Base-by-base conservation (phyloP, 1,139 yeast genomes). In the Ogataea hybrid region DNA sequence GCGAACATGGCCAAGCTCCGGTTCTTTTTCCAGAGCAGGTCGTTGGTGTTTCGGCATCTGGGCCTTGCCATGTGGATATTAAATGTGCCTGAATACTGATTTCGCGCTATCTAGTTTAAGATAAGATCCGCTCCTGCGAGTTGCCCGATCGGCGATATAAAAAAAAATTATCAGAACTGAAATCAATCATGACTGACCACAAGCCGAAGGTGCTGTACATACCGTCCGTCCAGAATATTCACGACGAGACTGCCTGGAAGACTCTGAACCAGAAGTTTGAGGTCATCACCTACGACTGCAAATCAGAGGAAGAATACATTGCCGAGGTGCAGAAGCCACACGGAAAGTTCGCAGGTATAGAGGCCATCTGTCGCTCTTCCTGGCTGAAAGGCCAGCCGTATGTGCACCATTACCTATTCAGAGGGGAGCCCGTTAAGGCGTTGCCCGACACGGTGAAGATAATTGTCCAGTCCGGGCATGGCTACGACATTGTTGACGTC, bases 401-500 rank as follows among this genome's bases (percentile, higher is more conserved):
- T 41, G 56, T 62, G 25, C 59, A 62, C 32, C 69, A 65, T 31
- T 63, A 55, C 36, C 53, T 64, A 6, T 57, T 65, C 33, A 52
- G 68, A 41, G 62, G 53, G 25, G 69, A 64, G 11, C 50, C 66
- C 1, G 65, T 62, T 3, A 55, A 47, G 35, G 37, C 49, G 14
- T 30, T 67, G 6, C 71, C 71, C 1, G 57, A 63, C 8, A 52
- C 67, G 0, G 65, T 65, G 20, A 62, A 64, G 44, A 52, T 63
- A 25, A 52, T 64, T 33, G 62, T 57, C 6, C 65, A 61, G 44
- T 64, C 70, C 0, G 71, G 71, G 0, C 71, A 67, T 46, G 71
- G 71, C 0, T 64, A 59, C 44, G 71, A 67, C 47, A 63, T 64
- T 28, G 69, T 64, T 32, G 71, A 67, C 44, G 63, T 67, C 25